Evolutionary conservation across 108 stramenopile species (phyloP).

Genomic region (Schizochytrium sp.): DNA sequence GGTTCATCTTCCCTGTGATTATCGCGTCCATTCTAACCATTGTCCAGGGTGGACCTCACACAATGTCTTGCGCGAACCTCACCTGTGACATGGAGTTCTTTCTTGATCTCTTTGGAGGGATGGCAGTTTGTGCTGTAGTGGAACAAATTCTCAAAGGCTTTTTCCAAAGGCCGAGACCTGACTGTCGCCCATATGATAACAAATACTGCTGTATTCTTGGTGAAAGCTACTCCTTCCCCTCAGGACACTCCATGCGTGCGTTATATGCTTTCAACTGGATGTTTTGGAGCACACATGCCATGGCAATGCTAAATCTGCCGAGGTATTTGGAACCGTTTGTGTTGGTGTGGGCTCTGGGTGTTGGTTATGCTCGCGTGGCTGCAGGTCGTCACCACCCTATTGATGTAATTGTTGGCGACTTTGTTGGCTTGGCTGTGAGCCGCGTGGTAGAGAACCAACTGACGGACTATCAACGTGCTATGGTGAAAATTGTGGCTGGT

Average conservation of each 20-base stretch:
- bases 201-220: conserved; percentile 47
- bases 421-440: conserved; percentile 38
- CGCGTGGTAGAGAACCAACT: background rate
- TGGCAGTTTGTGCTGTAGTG: background rate
- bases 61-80: conserved; percentile 3
- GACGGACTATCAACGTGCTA: background rate
- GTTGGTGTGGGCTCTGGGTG: conserved; percentile 42
- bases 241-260: conserved; percentile 62
- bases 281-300: conserved; percentile 36
- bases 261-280: conserved; percentile 60
- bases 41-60: conserved; percentile 1
- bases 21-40: conserved; percentile 11
- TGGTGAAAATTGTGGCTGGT: background rate
- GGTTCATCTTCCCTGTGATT: conserved; percentile 23
- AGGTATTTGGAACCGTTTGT: conserved; percentile 8
- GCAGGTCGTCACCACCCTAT: conserved; percentile 62
- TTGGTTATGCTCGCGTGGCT: conserved; percentile 54
- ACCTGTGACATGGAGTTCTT: conserved; percentile 58
- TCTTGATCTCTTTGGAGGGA: conserved; percentile 51
- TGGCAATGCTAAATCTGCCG: background rate
- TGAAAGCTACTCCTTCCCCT: conserved; percentile 63
- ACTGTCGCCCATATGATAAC: conserved; percentile 19
- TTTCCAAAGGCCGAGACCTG: conserved; percentile 55
- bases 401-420: conserved; percentile 60
- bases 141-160: conserved; percentile 52